These are phyloP conservation scores for Herpetospermum pedunculosum DNA, from an alignment of 306 rosid species.

Conservation along the genomic window DNA sequence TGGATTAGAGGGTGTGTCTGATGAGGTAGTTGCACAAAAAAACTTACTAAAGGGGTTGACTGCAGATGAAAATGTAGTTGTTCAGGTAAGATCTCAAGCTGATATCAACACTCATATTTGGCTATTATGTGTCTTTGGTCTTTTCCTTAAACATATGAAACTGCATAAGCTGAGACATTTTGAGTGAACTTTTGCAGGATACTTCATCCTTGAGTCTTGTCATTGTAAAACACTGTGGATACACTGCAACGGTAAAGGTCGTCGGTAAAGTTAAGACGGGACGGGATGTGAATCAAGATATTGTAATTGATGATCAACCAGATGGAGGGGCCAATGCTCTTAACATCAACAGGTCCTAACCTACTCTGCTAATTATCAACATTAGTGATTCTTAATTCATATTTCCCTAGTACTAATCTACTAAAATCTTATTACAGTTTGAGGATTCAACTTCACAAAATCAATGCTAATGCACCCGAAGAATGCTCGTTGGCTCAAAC, in stretches of 20 bases:
- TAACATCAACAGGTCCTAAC: slow-evolving; percentile 59
- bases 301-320: slow-evolving; percentile 66
- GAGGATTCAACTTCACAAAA: slow-evolving; percentile 64
- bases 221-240: slow-evolving; percentile 72
- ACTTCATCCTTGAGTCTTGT: slow-evolving; percentile 57
- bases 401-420: background rate
- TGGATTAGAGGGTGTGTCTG: slow-evolving; percentile 14
- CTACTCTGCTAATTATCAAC: background rate
- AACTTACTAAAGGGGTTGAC: slow-evolving; percentile 78
- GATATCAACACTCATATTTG: background rate
- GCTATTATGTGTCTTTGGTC: background rate
- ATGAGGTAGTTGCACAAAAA: slow-evolving; percentile 37
- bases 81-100: slow-evolving; percentile 46
- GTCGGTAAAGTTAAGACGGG: slow-evolving; percentile 44
- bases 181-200: slow-evolving; percentile 42
- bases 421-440: slow-evolving; percentile 41
- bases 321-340: slow-evolving; percentile 95
- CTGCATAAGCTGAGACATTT: background rate
- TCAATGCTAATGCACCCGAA: slow-evolving; percentile 30
- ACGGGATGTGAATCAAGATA: slow-evolving; percentile 41
- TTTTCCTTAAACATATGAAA: background rate
- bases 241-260: slow-evolving; percentile 65
- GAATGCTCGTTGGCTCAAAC: slow-evolving; percentile 23
- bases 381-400: background rate
- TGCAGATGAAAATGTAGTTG: slow-evolving; percentile 79